A percentile compares a stretch with the other conserved stretches of the same genome.
Conservation (phyloP, 805 yeast species). For the Candida ulmi region DNA sequence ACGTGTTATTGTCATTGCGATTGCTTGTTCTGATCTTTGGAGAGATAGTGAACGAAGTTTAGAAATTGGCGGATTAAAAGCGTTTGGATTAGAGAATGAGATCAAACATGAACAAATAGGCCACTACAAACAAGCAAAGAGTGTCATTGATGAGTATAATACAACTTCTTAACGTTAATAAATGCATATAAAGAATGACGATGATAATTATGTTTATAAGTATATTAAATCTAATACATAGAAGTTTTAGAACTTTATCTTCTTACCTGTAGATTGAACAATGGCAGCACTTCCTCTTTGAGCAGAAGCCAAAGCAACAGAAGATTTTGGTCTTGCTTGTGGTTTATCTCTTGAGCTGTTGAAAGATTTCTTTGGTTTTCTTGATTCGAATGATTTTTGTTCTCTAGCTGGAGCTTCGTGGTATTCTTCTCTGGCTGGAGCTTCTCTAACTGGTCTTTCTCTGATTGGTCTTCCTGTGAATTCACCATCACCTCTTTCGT, state of each 20-base stretch:
- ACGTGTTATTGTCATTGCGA: conserved; percentile 16
- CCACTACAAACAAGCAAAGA: conserved; percentile 24
- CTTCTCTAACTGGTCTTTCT: conserved; percentile 14
- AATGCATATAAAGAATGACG: not conserved
- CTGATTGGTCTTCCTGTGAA: conserved; percentile 19
- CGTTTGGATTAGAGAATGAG: conserved; percentile 23
- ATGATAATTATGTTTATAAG: too few species aligned
- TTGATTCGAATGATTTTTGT: conserved; percentile 1
- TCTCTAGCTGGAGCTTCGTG: not conserved
- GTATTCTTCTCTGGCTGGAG: not conserved
- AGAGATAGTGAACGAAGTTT: conserved; percentile 29
- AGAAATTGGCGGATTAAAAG: conserved; percentile 33
- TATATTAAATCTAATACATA: too few species aligned
- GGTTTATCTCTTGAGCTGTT: conserved; percentile 1
- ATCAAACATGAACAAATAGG: conserved; percentile 31
- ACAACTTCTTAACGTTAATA: not conserved
- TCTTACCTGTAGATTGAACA: conserved; percentile 87
- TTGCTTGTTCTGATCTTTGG: conserved; percentile 33
- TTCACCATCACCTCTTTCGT: conserved; percentile 5
- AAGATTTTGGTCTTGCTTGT: conserved; percentile 43
- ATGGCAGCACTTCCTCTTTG: conserved; percentile 87
- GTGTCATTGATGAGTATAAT: conserved; percentile 32
- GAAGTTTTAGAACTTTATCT: conserved; percentile 42
- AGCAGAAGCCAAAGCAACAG: conserved; percentile 82
- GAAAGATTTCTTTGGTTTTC: conserved; percentile 7